These are phyloP conservation scores for Cyclaneusma minus DNA, from an alignment of 2,329 filamentous ascomycete genomes.

Conservation along the genomic window DNA sequence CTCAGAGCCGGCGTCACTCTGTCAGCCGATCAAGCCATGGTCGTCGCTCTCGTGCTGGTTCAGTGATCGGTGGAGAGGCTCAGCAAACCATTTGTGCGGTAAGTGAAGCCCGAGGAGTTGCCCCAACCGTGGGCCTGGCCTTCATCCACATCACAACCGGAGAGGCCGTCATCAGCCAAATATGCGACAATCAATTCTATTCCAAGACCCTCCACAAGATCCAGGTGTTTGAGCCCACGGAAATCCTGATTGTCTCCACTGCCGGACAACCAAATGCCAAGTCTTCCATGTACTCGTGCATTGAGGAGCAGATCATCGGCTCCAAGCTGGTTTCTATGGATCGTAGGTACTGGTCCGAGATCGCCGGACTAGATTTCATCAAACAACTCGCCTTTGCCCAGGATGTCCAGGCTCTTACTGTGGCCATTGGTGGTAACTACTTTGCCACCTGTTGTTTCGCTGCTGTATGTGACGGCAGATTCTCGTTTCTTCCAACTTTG, in stretches of 20 bases:
- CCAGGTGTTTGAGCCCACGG: conserved; percentile 61
- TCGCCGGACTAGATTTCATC: conserved; percentile 60
- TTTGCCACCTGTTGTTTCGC: conserved; percentile 76
- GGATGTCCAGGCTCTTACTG: conserved; percentile 67
- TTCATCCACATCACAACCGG: conserved; percentile 78
- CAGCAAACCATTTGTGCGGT: conserved; percentile 79
- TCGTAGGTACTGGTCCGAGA: conserved; percentile 73
- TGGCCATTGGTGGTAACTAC: conserved; percentile 68
- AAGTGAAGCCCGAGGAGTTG: conserved; percentile 74
- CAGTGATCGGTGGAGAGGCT: conserved; percentile 26
- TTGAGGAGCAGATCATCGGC: conserved; percentile 55
- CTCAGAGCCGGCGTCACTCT: conserved; percentile 11
- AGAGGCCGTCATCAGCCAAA: conserved; percentile 75
- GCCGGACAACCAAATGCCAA: conserved; percentile 47
- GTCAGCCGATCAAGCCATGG: conserved; percentile 14
- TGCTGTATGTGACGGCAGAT: conserved; percentile 41
- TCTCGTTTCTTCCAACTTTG: background rate
- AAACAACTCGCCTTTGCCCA: conserved; percentile 64
- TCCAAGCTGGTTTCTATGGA: conserved; percentile 50
- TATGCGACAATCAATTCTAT: conserved; percentile 87
- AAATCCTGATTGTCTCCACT: conserved; percentile 63
- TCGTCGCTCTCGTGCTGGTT: conserved; percentile 14
- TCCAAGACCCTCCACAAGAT: conserved; percentile 79
- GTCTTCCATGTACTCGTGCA: conserved; percentile 59
- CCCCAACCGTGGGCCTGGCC: conserved; percentile 69